Percentiles rank a stretch among this genome's conserved stretches.
Evolutionary conservation across 805 yeast genomes (phyloP).

Genomic region (Ogataea paraovalis): DNA sequence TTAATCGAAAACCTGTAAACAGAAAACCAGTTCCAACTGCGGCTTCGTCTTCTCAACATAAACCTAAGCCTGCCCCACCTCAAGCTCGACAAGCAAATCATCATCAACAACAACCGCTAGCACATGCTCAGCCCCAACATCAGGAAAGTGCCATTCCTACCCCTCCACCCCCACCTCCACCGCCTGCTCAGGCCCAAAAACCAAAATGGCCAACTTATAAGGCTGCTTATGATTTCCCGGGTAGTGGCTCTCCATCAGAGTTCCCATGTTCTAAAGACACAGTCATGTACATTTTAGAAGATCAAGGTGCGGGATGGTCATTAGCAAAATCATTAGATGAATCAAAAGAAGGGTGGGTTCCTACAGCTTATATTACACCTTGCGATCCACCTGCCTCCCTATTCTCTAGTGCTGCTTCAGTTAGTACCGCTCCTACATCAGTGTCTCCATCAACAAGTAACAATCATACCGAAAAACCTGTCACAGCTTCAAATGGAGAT

Average conservation of each 20-base stretch:
- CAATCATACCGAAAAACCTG: conserved; percentile 22
- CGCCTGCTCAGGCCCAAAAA: conserved; percentile 66
- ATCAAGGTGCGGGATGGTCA: conserved; percentile 92
- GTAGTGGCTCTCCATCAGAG: conserved; percentile 78
- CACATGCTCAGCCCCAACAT: no score
- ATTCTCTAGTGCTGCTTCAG: conserved; percentile 31
- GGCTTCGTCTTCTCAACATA: conserved; percentile 18
- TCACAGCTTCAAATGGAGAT: conserved; percentile 16
- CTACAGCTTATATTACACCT: conserved; percentile 80
- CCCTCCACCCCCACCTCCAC: conserved; percentile 56
- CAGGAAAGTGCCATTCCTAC: conserved; percentile 4
- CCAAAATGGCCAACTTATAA: conserved; percentile 74
- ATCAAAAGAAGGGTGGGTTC: conserved; percentile 91
- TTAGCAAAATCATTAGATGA: conserved; percentile 77
- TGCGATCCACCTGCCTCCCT: conserved; percentile 45
- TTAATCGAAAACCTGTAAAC: conserved; percentile 29
- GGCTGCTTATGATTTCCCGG: conserved; percentile 86
- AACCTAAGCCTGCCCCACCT: conserved; percentile 24
- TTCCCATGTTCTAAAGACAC: conserved; percentile 76
- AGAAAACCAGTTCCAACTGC: conserved; percentile 19
- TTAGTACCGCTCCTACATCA: conserved; percentile 29
- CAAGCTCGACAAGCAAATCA: conserved; percentile 11
- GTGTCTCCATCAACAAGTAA: conserved; percentile 2
- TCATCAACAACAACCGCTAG: conserved; percentile 8
- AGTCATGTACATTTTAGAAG: conserved; percentile 63